Percentiles rank a stretch among this genome's conserved stretches.
These are phyloP conservation scores for Penicillium herquei DNA, from an alignment of 495 filamentous ascomycete genomes.

Conservation along the genomic window DNA sequence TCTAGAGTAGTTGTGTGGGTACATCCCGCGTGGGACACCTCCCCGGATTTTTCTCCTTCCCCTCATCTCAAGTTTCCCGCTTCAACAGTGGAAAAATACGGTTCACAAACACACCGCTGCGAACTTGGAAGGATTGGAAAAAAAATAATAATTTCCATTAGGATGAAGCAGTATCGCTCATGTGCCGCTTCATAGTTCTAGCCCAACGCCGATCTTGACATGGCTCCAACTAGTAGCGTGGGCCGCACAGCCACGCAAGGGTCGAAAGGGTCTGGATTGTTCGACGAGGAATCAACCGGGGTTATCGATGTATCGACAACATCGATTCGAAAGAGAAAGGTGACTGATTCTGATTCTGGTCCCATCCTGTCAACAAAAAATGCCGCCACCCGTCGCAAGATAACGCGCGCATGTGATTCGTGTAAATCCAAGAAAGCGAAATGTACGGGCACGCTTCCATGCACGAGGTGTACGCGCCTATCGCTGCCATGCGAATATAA, in stretches of 20 bases:
- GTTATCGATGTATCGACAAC: not conserved
- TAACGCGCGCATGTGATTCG: slow-evolving; percentile 47
- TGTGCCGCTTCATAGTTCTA: slow-evolving; percentile 10
- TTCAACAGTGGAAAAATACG: not conserved
- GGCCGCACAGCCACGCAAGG: slow-evolving; percentile 15
- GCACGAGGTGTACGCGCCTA: slow-evolving; percentile 38
- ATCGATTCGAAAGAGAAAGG: too few species aligned
- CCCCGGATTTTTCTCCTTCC: slow-evolving; percentile 14
- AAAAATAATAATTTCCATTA: not conserved
- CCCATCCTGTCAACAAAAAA: slow-evolving; percentile 11
- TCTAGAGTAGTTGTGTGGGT: not conserved
- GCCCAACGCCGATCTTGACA: slow-evolving; percentile 14
- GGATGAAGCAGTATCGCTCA: not conserved
- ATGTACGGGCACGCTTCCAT: slow-evolving; percentile 47
- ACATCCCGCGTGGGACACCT: not conserved
- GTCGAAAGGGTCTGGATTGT: slow-evolving; percentile 12
- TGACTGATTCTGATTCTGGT: too few species aligned
- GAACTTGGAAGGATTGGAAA: not conserved
- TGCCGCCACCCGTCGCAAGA: slow-evolving; percentile 35
- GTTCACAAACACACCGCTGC: not conserved
- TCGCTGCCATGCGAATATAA: slow-evolving; percentile 44
- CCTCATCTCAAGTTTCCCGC: not conserved
- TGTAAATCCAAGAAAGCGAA: slow-evolving; percentile 49
- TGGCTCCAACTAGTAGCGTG: slow-evolving; percentile 18
- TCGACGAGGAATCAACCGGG: not conserved